Evolutionary conservation across 2,329 filamentous ascomycete species (phyloP), one percentile per base, ranked within the genome.

Genomic region (Colletotrichum camelliae): DNA sequence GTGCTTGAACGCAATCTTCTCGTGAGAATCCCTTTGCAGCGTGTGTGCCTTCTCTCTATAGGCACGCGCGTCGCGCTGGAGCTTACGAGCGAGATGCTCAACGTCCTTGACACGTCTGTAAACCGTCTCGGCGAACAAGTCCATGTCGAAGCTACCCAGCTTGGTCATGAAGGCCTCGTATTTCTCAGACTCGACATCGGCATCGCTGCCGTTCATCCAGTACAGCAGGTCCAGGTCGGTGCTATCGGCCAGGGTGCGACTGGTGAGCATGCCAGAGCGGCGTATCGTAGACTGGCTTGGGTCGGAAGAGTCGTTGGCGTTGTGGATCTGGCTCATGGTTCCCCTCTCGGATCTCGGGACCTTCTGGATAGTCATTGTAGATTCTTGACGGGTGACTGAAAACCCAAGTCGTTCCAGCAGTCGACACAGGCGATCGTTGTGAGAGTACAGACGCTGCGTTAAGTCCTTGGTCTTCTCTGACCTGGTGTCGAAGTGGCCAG

Each of bases 1-100:
- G 67, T 96, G 93, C 76, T 94, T 94, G 83, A 97, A 98, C 3
- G 97, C 96, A 81, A 99, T 98, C 87, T 98, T 98, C 79, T 98
- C 95, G 80, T 98, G 95, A 0, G 95, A 93, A 81, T 98, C 97
- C 80, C 93, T 94, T 78, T 97, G 95, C 61, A 93, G 88, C 16
- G 90, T 87, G 79, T 97, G 94, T 10, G 95, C 94, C 82, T 96
- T 96, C 79, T 98, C 97, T 15, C 96, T 92, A 81, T 98, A 98
- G 2, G 92, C 91, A 39, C 95, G 92, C 35, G 95, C 93, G 82
- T 99, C 97, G 75, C 95, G 95, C 81, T 97, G 96, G 88, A 96
- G 96, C 85, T 98, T 98, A 73, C 96, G 94, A 21, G 96, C 96
- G 75, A 97, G 94, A 79, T 97, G 93, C 84, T 99, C 97, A 77